Evolutionary conservation across 306 rosid genomes (phyloP).

Genomic region (Inga oerstediana): DNA sequence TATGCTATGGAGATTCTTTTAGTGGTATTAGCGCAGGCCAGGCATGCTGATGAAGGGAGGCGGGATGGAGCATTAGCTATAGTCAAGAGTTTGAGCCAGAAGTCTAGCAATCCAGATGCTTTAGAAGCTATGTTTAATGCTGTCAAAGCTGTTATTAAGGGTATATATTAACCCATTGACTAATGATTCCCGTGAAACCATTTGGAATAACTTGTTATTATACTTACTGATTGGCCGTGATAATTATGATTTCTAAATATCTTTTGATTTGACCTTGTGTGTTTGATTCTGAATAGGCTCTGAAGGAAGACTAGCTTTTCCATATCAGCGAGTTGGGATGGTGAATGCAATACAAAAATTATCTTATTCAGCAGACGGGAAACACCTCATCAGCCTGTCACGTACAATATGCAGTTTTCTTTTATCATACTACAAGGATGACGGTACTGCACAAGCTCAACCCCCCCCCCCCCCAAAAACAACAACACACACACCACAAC

Average conservation of each 20-base stretch:
- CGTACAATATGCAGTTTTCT: constrained; percentile 70
- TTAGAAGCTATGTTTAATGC: constrained; percentile 75
- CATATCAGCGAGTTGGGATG: constrained; percentile 95
- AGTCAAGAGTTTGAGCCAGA: constrained; percentile 71
- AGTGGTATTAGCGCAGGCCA: constrained; percentile 78
- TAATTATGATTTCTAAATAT: constrained; percentile 28
- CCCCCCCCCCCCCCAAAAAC: background rate
- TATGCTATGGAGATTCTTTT: constrained; percentile 85
- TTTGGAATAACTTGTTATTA: constrained; percentile 25
- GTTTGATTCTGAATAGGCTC: constrained; percentile 61
- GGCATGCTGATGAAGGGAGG: constrained; percentile 89
- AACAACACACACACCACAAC: too few relatives aligned
- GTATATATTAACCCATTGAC: constrained; percentile 42
- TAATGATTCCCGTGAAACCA: constrained; percentile 10
- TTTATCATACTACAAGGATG: constrained; percentile 79
- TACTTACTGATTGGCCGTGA: constrained; percentile 22
- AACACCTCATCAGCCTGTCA: constrained; percentile 60
- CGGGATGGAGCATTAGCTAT: constrained; percentile 74
- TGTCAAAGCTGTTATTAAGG: constrained; percentile 82
- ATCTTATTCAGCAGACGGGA: constrained; percentile 82
- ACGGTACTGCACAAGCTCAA: constrained; percentile 50
- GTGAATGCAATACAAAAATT: constrained; percentile 78
- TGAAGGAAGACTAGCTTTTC: constrained; percentile 94
- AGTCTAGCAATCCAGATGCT: constrained; percentile 90
- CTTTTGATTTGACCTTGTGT: constrained; percentile 24